A percentile compares a stretch with the other conserved stretches of the same genome.
These are phyloP conservation scores for Cytospora chrysosperma DNA, from an alignment of 2,329 filamentous ascomycete species.

Conservation along the genomic window DNA sequence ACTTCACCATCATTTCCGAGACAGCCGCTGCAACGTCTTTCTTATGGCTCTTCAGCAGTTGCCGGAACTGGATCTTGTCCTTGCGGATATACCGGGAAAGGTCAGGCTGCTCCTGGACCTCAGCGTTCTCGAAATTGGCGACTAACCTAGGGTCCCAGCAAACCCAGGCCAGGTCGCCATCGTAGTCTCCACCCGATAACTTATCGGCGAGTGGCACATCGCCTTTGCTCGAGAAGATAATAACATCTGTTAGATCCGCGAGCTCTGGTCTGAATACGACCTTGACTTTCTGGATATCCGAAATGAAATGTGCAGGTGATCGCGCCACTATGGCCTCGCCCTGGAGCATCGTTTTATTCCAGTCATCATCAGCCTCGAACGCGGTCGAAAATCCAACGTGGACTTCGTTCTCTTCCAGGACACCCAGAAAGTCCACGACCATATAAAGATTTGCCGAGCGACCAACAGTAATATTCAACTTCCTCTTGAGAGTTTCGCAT, in stretches of 20 bases:
- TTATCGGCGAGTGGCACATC: constrained; percentile 63
- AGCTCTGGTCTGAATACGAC: constrained; percentile 60
- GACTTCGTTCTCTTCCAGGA: constrained; percentile 64
- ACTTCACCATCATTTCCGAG: constrained; percentile 48
- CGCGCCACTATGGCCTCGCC: constrained; percentile 65
- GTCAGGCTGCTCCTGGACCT: constrained; percentile 44
- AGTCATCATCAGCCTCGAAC: constrained; percentile 54
- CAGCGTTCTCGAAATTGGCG: constrained; percentile 62
- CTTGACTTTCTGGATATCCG: constrained; percentile 69
- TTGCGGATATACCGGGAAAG: constrained; percentile 51
- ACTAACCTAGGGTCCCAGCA: constrained; percentile 71
- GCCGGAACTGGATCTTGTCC: constrained; percentile 45
- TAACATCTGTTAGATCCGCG: constrained; percentile 70
- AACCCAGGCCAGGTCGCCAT: constrained; percentile 76
- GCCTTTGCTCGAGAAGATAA: constrained; percentile 71
- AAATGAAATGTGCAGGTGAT: constrained; percentile 66
- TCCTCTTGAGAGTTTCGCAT: constrained; percentile 52
- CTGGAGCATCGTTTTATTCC: constrained; percentile 54
- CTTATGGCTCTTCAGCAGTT: constrained; percentile 36
- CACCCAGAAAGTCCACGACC: constrained; percentile 63
- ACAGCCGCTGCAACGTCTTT: constrained; percentile 31
- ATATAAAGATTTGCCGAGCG: constrained; percentile 65
- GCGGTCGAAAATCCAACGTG: constrained; percentile 66
- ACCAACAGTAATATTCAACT: constrained; percentile 60
- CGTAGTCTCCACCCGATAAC: constrained; percentile 78